These are phyloP conservation scores for Alternaria sp. DNA, from an alignment of 2,329 filamentous ascomycete genomes.

Conservation along the genomic window DNA sequence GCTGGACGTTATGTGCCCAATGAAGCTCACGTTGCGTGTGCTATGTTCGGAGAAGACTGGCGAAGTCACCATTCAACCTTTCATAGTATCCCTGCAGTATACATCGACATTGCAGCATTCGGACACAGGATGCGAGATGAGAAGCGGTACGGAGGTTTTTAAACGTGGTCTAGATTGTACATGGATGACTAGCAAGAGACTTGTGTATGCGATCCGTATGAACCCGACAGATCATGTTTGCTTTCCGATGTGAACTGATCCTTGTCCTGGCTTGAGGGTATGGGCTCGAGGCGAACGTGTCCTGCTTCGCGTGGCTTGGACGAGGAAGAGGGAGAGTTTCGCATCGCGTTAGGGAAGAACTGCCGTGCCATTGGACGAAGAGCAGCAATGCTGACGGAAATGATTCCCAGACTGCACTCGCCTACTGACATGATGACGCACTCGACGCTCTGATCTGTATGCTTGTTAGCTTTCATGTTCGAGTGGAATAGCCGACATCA, in stretches of 20 bases:
- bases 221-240: conserved; percentile 1
- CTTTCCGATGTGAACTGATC: neutral
- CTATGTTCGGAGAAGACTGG: neutral
- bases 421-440: conserved; percentile 33
- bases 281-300: neutral
- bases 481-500: neutral
- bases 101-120: neutral
- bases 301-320: neutral
- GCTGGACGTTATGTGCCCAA: neutral
- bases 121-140: neutral
- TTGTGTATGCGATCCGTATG: neutral
- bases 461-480: neutral
- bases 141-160: neutral
- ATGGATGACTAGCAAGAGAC: neutral
- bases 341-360: conserved; percentile 23
- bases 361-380: conserved; percentile 30
- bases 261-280: neutral
- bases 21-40: neutral
- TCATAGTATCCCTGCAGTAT: neutral
- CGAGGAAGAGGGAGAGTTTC: neutral
- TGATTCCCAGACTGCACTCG: conserved; percentile 39
- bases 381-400: conserved; percentile 36
- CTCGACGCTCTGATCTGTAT: conserved; percentile 25
- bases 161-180: neutral
- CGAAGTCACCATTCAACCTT: neutral